A percentile compares a stretch with the other conserved stretches of the same genome.
Conservation (phyloP, 257 asterid genomes). For the Marsdenia floribunda region DNA sequence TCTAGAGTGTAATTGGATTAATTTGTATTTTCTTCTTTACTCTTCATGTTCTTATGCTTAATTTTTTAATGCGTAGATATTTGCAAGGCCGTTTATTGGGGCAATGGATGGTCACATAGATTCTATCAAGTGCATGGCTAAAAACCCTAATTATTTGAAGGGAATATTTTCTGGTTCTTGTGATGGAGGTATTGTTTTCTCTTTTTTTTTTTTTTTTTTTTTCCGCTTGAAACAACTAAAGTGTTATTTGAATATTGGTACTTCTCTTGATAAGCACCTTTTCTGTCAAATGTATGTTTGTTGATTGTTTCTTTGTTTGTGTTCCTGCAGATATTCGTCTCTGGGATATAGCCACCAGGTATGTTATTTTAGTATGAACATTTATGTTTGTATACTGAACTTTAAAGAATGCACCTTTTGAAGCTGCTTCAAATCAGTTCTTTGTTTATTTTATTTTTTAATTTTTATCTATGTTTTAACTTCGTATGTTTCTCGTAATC, state of each 20-base stretch:
- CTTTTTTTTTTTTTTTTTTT: too few species aligned
- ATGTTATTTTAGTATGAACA: conserved; percentile 1
- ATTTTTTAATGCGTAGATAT: conserved; percentile 37
- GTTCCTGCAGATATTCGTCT: conserved; percentile 77
- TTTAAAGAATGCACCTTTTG: neutral
- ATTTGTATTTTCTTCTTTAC: neutral
- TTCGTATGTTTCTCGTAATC: neutral
- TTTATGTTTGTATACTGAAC: neutral
- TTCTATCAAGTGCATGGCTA: conserved; percentile 83
- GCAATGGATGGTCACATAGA: conserved; percentile 97
- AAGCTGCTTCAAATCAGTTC: neutral
- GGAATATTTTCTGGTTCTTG: conserved; percentile 89
- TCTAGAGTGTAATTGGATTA: neutral
- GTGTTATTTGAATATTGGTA: neutral
- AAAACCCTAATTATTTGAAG: conserved; percentile 70
- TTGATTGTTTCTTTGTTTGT: neutral
- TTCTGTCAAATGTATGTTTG: neutral
- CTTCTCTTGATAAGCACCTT: neutral
- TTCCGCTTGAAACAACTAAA: neutral
- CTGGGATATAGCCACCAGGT: conserved; percentile 95
- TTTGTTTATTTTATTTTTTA: neutral
- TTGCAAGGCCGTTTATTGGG: conserved; percentile 86
- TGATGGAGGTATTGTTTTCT: conserved; percentile 72
- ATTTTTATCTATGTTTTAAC: neutral
- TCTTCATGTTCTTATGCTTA: neutral